Base-by-base conservation (phyloP, 2,329 filamentous ascomycete species). In the Clonostachys rhizophaga region DNA sequence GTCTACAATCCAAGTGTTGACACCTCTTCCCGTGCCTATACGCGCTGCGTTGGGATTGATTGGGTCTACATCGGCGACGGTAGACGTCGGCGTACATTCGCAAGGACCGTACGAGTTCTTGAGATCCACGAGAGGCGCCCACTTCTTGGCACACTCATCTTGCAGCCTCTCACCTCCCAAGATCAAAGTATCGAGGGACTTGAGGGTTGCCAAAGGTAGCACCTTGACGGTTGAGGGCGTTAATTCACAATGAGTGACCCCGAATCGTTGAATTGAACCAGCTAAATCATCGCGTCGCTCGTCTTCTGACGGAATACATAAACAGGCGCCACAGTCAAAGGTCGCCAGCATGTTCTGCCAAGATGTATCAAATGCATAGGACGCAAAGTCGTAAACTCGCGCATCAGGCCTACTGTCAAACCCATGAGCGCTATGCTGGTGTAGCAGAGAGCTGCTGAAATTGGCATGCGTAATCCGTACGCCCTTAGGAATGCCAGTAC, bases 61-160 rank as follows among this genome's bases (percentile, higher is more conserved):
- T 10, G 20, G 13, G 17, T 11, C 14, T n/a, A 34, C 30, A 43
- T 41, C 14, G 24, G 46, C 44, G 10, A 41, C 16, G 33, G 67
- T 58, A 16, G 65, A 64, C 42, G 64, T 66, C 2, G 72, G 66
- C 1, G 70, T 74, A 50, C 71, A 75, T 51, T 75, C 72, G 1
- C 68, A 71, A 1, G 72, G 71, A 0, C 72, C 71, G 42, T 74
- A 75, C 11, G 33, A 14, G 13, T 47, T 47, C 34, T 33, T 17
- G 1, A 64, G 67, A 11, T 65, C 60, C 0, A 67, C 61, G 1
- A 39, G 35, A 5, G 79, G 71, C 13, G 70, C 68, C 47, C 47
- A 49, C 24, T 55, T 51, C 3, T 62, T 60, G 17, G 16, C 16
- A 33, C 16, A 16, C 12, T 64, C 60, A 0, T 65, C 58, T 0